Evolutionary conservation across 2,329 filamentous ascomycete genomes (phyloP).

Genomic region (Reticulascus tulasneorum): DNA sequence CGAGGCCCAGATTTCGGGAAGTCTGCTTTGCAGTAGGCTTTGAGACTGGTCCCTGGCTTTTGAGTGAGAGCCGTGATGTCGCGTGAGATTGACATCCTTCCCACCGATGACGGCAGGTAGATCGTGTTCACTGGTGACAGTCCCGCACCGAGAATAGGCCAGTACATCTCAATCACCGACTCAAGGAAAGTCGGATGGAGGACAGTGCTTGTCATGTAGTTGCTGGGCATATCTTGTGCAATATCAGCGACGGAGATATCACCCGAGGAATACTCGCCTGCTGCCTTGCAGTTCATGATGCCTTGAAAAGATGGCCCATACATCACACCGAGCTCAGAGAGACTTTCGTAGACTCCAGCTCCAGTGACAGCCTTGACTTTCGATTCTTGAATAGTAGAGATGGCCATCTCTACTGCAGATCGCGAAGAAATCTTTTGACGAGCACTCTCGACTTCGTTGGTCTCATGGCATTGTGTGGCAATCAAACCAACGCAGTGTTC

Average conservation of each 20-base stretch:
- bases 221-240: slow-evolving; percentile 16
- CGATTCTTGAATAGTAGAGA: slow-evolving; percentile 22
- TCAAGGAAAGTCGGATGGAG: slow-evolving; percentile 18
- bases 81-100: slow-evolving; percentile 20
- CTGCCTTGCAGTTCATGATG: slow-evolving; percentile 39
- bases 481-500: slow-evolving; percentile 56
- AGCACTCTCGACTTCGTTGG: slow-evolving; percentile 36
- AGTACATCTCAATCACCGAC: slow-evolving; percentile 20
- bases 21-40: slow-evolving; percentile 14
- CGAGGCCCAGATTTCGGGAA: slow-evolving; percentile 11
- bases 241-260: slow-evolving; percentile 10
- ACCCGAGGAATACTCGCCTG: slow-evolving; percentile 10
- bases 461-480: slow-evolving; percentile 29
- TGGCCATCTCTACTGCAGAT: slow-evolving; percentile 24
- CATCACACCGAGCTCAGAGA: slow-evolving; percentile 41
- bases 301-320: slow-evolving; percentile 52
- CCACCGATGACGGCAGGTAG: slow-evolving; percentile 29
- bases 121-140: slow-evolving; percentile 23
- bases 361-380: slow-evolving; percentile 17
- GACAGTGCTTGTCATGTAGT: slow-evolving; percentile 15
- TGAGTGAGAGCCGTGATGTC: slow-evolving; percentile 27
- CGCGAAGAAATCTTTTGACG: slow-evolving; percentile 20
- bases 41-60: slow-evolving; percentile 24
- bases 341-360: slow-evolving; percentile 39
- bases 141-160: slow-evolving; percentile 27